Base-by-base conservation (phyloP, 306 rosid genomes). In the Chamaecrista fasciculata region DNA sequence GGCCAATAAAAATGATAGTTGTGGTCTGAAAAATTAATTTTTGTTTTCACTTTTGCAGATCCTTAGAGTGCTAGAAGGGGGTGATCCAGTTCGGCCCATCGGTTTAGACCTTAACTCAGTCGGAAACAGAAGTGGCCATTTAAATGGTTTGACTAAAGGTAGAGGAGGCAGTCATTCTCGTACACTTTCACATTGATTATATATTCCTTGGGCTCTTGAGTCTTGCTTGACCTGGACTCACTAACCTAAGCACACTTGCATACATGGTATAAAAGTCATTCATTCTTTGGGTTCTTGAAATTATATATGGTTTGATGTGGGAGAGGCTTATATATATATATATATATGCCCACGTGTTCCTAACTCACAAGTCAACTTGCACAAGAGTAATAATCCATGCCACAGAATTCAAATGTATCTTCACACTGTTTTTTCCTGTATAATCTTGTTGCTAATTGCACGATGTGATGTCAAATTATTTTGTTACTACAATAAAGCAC, bases 1-100 rank as follows among this genome's bases (percentile, higher is more conserved):
- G 23, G 3, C 11, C 37, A 12, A 48, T 6, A 40, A 40, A 44
- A 15, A 8, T 11, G 4, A 40, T 61, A 51, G 9, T 37, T 28
- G 14, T 21, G 62, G 58, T 48, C 39, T 67, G 31, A 66, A 62
- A 49, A n/a, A n/a, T n/a, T n/a, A n/a, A n/a, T n/a, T n/a, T 26
- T 81, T 36, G 57, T 46, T 62, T 25, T 14, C 4, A 47, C 39
- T 33, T 48, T 70, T 71, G 56, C 66, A 94, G 99, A 74, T 94
- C 51, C 94, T 94, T n/a, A 80, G 95, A 74, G 91, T 91, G 62
- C 86, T 94, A 23, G 96, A 94, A 82, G 97, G 97, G 72, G 97
- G 88, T 6, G 91, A 85, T 76, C 71, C 80, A 39, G 72, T 69
- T 67, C 86, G 81, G 66, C 85, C 96, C 21, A 8, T 85, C 44